These are phyloP conservation scores for Aureobasidium uvarum DNA, from an alignment of 2,329 filamentous ascomycete species.

Conservation along the genomic window DNA sequence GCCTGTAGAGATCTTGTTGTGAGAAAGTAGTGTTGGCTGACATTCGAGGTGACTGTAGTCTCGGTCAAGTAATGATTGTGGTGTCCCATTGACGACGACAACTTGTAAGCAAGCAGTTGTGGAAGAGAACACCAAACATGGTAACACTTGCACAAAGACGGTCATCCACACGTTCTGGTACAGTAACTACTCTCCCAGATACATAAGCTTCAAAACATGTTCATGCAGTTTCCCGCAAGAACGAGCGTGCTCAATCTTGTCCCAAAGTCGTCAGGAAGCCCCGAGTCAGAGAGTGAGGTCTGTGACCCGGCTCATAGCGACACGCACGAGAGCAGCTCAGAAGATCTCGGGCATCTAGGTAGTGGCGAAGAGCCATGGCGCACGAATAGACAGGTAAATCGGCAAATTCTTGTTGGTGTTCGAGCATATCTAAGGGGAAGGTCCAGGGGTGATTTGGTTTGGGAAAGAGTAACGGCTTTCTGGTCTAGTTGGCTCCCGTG, in stretches of 20 bases:
- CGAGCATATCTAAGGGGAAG: neutral
- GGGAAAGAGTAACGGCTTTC: constrained; percentile 11
- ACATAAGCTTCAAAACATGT: neutral
- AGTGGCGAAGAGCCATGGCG: neutral
- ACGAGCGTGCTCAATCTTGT: neutral
- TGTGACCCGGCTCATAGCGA: neutral
- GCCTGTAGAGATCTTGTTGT: neutral
- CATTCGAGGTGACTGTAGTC: neutral
- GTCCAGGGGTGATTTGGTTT: constrained; percentile 4
- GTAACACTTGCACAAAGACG: neutral
- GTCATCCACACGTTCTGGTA: neutral
- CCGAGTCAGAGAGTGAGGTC: neutral
- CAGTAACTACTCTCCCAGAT: neutral
- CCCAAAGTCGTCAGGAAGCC: neutral
- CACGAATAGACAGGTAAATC: neutral
- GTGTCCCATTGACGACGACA: no score
- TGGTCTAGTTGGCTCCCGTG: neutral
- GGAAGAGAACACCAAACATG: neutral
- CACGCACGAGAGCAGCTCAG: neutral
- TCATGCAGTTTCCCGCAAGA: neutral
- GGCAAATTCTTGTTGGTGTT: neutral
- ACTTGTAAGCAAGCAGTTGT: no score
- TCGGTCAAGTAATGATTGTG: neutral
- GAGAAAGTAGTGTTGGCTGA: neutral
- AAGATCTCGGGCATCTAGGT: neutral